Base-by-base conservation (phyloP, 371 early-diverging fungal genomes). In the Phascolomyces articulosus region DNA sequence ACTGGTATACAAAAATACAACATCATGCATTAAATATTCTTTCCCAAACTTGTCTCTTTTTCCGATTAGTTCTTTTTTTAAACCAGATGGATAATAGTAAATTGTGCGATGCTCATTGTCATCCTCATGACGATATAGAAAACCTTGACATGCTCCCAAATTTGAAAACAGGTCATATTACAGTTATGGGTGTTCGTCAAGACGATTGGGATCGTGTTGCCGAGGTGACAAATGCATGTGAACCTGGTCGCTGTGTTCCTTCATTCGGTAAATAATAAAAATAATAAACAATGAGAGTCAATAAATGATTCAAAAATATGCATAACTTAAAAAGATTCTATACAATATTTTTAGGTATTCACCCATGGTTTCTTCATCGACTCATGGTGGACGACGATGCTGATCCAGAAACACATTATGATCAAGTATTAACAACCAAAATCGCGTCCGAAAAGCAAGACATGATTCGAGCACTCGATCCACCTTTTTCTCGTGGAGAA, bases 41-140 rank as follows among this genome's bases (percentile, higher is more conserved):
- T 44, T 44, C 44, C 16, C 44, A n/a, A 4, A n/a, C 16, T 13
- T n/a, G n/a, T n/a, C n/a, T n/a, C n/a, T n/a, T n/a, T n/a, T n/a
- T n/a, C n/a, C n/a, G n/a, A n/a, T n/a, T n/a, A n/a, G n/a, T n/a
- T n/a, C n/a, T n/a, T n/a, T n/a, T n/a, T n/a, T n/a, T n/a, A n/a
- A n/a, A n/a, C n/a, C n/a, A n/a, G n/a, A 49, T 24, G 41, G 26
- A 40, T 13, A 40, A 48, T 48, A 49, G 24, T 20, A 23, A 64
- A 20, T 40, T 83, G 3, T 80, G 79, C 55, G 83, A 83, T 68
- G 72, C 75, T 1, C 83, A 83, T 29, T 80, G 83, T 58, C 83
- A 83, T 61, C 75, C 80, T 10, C 83, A 83, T 47, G 83, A 83
- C 51, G 83, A 72, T 57, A 16, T 56, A 4, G 67, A 73, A 0